Evolutionary conservation across 495 filamentous ascomycete species (phyloP), one percentile per base, ranked within the genome.

Genomic region (Ramalina peruviana): DNA sequence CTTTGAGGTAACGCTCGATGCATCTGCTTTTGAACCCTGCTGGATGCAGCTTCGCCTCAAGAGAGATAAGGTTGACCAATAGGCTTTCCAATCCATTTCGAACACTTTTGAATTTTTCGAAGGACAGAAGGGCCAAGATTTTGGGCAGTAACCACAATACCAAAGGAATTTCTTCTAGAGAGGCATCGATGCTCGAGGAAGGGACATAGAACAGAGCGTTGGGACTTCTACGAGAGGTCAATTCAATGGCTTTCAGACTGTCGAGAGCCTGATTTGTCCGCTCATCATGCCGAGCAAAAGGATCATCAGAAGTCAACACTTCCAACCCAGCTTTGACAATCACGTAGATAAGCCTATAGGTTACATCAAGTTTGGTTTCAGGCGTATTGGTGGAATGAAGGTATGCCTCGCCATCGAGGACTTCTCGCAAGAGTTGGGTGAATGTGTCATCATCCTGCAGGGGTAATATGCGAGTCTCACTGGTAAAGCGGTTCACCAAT

Each of bases 321-420:
- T 85, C 85, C 3, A 98, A 65, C 19, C 89, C 84, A 40, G 86
- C 86, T 57, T 85, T 79, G 44, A 85, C 73, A 54, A 93, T 82
- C 52, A 94, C 82, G 54, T 80, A 82, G 33, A 97, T 81, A 21
- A 97, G 72, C 64, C 85, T 82, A 60, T 85, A 80, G 54, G 90
- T 86, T 60, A 88, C 76, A 7, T 79, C 73, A 43, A 85, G 63
- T 52, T 81, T 79, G 46, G 85, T 79, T 51, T 82, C 77, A 6
- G 72, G 48, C n/a, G 70, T 60, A 51, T 68, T 37, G 56, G 54
- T 59, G 59, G 65, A 57, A 51, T 69, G 53, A 19, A 48, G 37
- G 37, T 67, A 59, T 17, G 60, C 57, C 54, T 69, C 68, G 52
- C 54, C 64, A 56, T 59, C 67, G 15, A 83, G 64, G 36, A 85